Percentiles rank a stretch among this genome's conserved stretches.
Conservation (phyloP, 1,284 basidiomycete species). For the Termitomyces sp. region DNA sequence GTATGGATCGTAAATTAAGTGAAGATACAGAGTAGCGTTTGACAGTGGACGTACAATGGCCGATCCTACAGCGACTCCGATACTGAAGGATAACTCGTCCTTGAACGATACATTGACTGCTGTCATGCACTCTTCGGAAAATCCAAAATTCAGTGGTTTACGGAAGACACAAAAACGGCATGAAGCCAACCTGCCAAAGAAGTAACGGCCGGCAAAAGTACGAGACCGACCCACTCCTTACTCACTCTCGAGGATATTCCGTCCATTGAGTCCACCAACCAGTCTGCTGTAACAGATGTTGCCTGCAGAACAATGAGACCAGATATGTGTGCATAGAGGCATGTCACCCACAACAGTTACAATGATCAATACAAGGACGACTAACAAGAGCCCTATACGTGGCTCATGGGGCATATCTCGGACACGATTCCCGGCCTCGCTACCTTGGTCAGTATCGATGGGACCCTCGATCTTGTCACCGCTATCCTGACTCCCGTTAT, state of each 20-base stretch:
- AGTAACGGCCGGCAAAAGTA: slow-evolving; percentile 82
- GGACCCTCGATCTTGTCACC: slow-evolving; percentile 1
- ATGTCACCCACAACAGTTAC: slow-evolving; percentile 60
- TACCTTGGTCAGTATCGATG: neutral
- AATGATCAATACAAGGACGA: slow-evolving; percentile 48
- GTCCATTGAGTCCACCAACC: slow-evolving; percentile 76
- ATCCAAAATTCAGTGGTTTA: neutral
- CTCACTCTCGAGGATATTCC: slow-evolving; percentile 55
- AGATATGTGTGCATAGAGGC: neutral
- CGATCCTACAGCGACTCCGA: slow-evolving; percentile 85
- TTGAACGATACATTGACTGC: slow-evolving; percentile 82
- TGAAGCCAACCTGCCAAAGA: slow-evolving; percentile 61
- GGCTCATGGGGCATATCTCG: slow-evolving; percentile 33
- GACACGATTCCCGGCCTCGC: neutral
- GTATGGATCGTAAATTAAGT: neutral
- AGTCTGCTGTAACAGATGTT: slow-evolving; percentile 72
- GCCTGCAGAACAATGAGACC: slow-evolving; percentile 19
- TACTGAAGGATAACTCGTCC: slow-evolving; percentile 67
- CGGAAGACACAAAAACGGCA: neutral
- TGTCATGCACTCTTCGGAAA: slow-evolving; percentile 54
- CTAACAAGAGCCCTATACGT: slow-evolving; percentile 56
- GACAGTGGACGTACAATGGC: slow-evolving; percentile 61
- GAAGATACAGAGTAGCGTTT: neutral
- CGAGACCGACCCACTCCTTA: slow-evolving; percentile 80
- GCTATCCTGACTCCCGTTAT: slow-evolving; percentile 7